A percentile compares a stretch with the other conserved stretches of the same genome.
Evolutionary conservation across 306 rosid genomes (phyloP).

Genomic region (Acacia melanoxylon): DNA sequence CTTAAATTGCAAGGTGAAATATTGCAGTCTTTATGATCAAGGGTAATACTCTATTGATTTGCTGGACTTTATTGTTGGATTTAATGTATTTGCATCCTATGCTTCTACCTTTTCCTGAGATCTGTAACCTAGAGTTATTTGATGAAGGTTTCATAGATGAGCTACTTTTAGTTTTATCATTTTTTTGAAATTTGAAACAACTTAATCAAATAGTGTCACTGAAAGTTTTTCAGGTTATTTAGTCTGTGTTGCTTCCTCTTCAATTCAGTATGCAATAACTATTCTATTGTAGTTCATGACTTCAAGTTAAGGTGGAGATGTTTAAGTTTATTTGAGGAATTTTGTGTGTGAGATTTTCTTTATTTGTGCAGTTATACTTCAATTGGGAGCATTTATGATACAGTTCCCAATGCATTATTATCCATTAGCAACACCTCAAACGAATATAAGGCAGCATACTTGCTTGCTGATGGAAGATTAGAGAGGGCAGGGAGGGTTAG

Average conservation of each 20-base stretch:
- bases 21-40: slow-evolving; percentile 96
- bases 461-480: slow-evolving; percentile 93
- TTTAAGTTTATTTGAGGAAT: slow-evolving; percentile 23
- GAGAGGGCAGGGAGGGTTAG: slow-evolving; percentile 97
- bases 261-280: slow-evolving; percentile 15
- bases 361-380: slow-evolving; percentile 79
- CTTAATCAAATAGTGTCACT: not conserved
- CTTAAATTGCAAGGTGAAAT: slow-evolving; percentile 78
- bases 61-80: not conserved
- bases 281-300: slow-evolving; percentile 25
- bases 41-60: slow-evolving; percentile 66
- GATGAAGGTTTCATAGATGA: slow-evolving; percentile 20
- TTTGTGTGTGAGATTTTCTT: slow-evolving; percentile 27
- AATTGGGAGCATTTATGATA: slow-evolving; percentile 88
- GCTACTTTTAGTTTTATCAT: not conserved
- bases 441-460: slow-evolving; percentile 82
- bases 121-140: slow-evolving; percentile 2
- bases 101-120: slow-evolving; percentile 1
- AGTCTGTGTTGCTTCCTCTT: not conserved
- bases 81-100: slow-evolving; percentile 19
- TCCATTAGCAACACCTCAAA: slow-evolving; percentile 46
- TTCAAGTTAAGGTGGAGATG: slow-evolving; percentile 18
- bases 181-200: not conserved
- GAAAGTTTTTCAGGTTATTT: not conserved
- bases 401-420: slow-evolving; percentile 87